A percentile compares a stretch with the other conserved stretches of the same genome.
These are phyloP conservation scores for Penicillium hordei DNA, from an alignment of 2,329 filamentous ascomycete genomes.

Conservation along the genomic window DNA sequence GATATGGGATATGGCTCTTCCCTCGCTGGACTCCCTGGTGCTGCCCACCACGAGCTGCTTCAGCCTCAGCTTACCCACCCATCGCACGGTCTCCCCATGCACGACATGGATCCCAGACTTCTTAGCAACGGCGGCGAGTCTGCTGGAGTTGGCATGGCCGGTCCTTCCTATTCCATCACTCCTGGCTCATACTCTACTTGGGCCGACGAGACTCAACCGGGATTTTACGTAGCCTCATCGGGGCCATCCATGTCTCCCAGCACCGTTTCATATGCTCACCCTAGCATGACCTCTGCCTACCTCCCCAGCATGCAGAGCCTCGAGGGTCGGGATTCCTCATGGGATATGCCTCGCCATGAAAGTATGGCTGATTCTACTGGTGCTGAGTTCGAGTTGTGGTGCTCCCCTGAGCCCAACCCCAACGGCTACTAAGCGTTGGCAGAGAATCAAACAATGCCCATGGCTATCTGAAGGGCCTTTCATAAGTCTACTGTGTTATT, in stretches of 20 bases:
- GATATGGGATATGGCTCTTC: constrained; percentile 34
- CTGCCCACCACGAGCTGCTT: constrained; percentile 45
- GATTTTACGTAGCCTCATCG: neutral
- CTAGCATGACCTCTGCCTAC: neutral
- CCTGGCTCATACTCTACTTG: constrained; percentile 11
- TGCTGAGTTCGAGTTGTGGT: constrained; percentile 14
- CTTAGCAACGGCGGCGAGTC: constrained; percentile 32
- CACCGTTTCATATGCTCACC: constrained; percentile 9
- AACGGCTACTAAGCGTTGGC: neutral
- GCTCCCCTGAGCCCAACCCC: neutral
- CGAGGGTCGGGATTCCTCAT: constrained; percentile 10
- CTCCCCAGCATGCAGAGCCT: constrained; percentile 12
- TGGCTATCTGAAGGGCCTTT: neutral
- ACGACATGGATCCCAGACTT: constrained; percentile 46
- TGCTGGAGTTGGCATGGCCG: constrained; percentile 14
- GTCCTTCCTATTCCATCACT: neutral
- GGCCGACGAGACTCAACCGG: constrained; percentile 1
- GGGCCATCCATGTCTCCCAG: constrained; percentile 5
- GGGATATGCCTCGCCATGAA: constrained; percentile 11
- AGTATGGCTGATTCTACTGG: constrained; percentile 1
- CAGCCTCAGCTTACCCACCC: constrained; percentile 32
- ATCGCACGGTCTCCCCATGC: constrained; percentile 26
- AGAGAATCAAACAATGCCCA: neutral
- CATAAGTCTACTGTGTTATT: neutral
- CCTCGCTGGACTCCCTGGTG: constrained; percentile 47